phyloP scores from a whole-genome alignment of 2,329 filamentous ascomycete species.

The Curvularia hawaiiensis region DNA sequence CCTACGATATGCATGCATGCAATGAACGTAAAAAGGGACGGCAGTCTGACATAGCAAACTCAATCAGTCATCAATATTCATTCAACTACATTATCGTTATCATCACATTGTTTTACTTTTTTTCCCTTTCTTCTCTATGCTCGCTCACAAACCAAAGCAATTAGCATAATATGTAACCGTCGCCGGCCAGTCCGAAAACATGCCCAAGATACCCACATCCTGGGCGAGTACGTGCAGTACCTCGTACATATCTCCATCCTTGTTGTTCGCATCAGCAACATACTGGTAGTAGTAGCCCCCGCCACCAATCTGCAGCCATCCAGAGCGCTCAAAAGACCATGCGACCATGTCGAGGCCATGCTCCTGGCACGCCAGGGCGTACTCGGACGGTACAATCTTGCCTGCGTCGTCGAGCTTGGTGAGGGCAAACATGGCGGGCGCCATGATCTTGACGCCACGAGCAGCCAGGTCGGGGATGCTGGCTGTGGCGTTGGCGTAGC shows the following conservation, averaged over 20 bases:
- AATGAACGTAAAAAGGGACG: background rate
- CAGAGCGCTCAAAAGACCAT: slow-evolving; percentile 72
- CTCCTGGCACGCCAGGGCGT: slow-evolving; percentile 65
- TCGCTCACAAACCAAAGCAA: slow-evolving; percentile 59
- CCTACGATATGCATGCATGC: background rate
- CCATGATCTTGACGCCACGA: slow-evolving; percentile 66
- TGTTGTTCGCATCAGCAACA: slow-evolving; percentile 57
- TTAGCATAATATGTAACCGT: slow-evolving; percentile 75
- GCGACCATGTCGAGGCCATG: slow-evolving; percentile 69
- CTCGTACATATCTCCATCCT: slow-evolving; percentile 68
- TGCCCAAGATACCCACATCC: slow-evolving; percentile 64
- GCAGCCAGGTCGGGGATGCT: slow-evolving; percentile 62
- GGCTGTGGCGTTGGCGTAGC: slow-evolving; percentile 60
- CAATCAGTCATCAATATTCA: background rate
- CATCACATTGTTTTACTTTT: background rate
- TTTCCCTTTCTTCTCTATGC: background rate
- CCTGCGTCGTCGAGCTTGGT: slow-evolving; percentile 56
- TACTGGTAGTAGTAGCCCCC: slow-evolving; percentile 49
- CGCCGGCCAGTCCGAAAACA: slow-evolving; percentile 74
- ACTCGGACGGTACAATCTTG: slow-evolving; percentile 66
- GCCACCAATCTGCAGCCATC: slow-evolving; percentile 59
- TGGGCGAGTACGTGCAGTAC: slow-evolving; percentile 68
- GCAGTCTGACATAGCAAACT: too few relatives aligned
- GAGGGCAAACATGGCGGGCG: slow-evolving; percentile 67
- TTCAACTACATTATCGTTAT: background rate